These are phyloP conservation scores for Allodekkera sacchari DNA, from an alignment of 805 yeast genomes.

Conservation along the genomic window DNA sequence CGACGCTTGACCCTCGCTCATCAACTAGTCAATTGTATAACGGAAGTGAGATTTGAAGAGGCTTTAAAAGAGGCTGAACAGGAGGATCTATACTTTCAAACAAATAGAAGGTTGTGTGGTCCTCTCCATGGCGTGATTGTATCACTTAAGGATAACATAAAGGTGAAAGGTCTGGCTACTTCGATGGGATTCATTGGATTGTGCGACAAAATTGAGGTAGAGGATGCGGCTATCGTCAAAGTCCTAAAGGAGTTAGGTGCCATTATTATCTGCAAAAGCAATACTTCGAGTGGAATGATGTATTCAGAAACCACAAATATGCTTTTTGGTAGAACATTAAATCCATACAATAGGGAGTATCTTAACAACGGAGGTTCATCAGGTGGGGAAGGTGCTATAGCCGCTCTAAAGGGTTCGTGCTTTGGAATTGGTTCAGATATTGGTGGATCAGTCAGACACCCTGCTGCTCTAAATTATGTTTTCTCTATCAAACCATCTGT, in stretches of 20 bases:
- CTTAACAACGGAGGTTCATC: conserved; percentile 47
- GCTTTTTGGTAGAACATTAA: conserved; percentile 40
- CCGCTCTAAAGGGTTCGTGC: conserved; percentile 37
- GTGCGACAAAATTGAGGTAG: conserved; percentile 31
- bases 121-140: conserved; percentile 60
- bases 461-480: conserved; percentile 45
- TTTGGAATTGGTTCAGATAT: conserved; percentile 31
- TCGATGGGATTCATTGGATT: conserved; percentile 39
- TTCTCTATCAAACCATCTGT: conserved; percentile 44
- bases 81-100: conserved; percentile 39
- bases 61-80: conserved; percentile 40
- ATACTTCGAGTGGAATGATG: conserved; percentile 48
- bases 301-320: conserved; percentile 49
- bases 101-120: conserved; percentile 41
- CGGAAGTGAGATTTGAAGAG: conserved; percentile 38
- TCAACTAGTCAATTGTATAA: conserved; percentile 40
- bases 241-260: conserved; percentile 45
- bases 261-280: conserved; percentile 47
- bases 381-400: conserved; percentile 46
- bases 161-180: conserved; percentile 41
- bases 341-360: conserved; percentile 36
- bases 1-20: conserved; percentile 41
- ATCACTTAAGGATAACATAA: conserved; percentile 52
- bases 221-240: conserved; percentile 32
- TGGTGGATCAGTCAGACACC: conserved; percentile 46